phyloP scores from a whole-genome alignment of 2,329 filamentous ascomycete genomes.

The Zasmidium citrigriseum region DNA sequence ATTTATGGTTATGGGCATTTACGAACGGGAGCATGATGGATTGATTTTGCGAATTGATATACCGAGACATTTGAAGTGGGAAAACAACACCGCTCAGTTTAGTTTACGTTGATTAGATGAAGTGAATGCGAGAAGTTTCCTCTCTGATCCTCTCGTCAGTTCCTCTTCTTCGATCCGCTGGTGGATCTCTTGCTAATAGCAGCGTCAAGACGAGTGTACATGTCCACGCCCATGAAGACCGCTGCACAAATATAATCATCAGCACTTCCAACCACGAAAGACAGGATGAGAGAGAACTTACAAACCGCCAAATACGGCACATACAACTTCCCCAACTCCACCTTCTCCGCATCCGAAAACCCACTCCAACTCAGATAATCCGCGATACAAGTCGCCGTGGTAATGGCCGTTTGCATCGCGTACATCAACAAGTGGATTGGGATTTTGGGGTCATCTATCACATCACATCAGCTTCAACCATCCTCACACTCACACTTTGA shows the following conservation, averaged over 20 bases:
- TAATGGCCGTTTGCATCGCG: slow-evolving; percentile 60
- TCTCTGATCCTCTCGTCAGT: neutral
- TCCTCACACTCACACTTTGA: neutral
- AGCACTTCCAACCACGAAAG: neutral
- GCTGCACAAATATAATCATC: slow-evolving; percentile 28
- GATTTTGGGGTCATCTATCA: slow-evolving; percentile 56
- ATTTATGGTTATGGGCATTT: neutral
- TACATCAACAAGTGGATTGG: slow-evolving; percentile 63
- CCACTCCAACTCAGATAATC: slow-evolving; percentile 61
- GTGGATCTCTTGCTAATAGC: slow-evolving; percentile 8
- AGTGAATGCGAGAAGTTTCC: neutral
- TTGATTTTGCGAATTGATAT: neutral
- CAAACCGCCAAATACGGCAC: slow-evolving; percentile 59
- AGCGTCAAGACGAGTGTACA: slow-evolving; percentile 37
- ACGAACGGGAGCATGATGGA: neutral
- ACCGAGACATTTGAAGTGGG: neutral
- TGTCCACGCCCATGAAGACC: slow-evolving; percentile 46
- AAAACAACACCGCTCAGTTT: slow-evolving; percentile 1
- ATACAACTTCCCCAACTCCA: slow-evolving; percentile 55
- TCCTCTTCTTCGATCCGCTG: slow-evolving; percentile 3
- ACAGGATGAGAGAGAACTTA: slow-evolving; percentile 38
- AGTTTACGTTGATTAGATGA: neutral
- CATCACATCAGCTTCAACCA: neutral
- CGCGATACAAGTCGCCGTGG: slow-evolving; percentile 63
- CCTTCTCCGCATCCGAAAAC: slow-evolving; percentile 48